phyloP scores from a whole-genome alignment of 31 red algal species.

The Pterothamnion heteromorphum region DNA sequence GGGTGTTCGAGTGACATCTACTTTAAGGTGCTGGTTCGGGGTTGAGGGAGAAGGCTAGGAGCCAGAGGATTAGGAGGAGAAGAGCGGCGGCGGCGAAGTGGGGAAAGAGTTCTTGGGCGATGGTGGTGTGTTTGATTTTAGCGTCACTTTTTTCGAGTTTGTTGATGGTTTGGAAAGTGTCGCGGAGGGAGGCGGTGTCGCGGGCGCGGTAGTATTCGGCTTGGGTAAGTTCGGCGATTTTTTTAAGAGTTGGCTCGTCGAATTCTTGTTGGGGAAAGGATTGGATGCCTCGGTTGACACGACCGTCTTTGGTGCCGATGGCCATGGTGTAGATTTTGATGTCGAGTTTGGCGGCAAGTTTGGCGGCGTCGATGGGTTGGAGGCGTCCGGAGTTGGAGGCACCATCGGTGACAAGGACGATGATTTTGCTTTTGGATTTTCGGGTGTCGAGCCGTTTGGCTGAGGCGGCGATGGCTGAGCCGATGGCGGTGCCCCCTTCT shows the following conservation, averaged over 20 bases:
- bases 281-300: not conserved
- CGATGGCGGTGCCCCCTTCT: conserved; percentile 38
- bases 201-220: not conserved
- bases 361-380: not conserved
- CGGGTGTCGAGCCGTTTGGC: not conserved
- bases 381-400: not conserved
- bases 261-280: not conserved
- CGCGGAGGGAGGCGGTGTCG: not conserved
- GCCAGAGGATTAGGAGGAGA: no score
- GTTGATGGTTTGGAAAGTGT: not conserved
- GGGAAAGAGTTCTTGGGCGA: no score
- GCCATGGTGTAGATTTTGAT: conserved; percentile 34
- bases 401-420: conserved; percentile 16
- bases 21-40: no score
- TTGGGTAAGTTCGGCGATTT: not conserved
- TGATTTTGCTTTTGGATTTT: not conserved
- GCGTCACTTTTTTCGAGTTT: conserved; percentile 5
- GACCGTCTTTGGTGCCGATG: not conserved
- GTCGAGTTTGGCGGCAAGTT: not conserved
- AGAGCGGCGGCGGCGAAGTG: no score
- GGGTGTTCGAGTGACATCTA: no score
- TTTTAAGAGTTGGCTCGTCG: not conserved
- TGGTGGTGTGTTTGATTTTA: no score
- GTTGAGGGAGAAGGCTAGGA: no score
- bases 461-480: not conserved